Percentiles rank a stretch among this genome's conserved stretches.
Conservation (phyloP, 2,329 filamentous ascomycete genomes). For the Ophiostoma angusticollis region DNA sequence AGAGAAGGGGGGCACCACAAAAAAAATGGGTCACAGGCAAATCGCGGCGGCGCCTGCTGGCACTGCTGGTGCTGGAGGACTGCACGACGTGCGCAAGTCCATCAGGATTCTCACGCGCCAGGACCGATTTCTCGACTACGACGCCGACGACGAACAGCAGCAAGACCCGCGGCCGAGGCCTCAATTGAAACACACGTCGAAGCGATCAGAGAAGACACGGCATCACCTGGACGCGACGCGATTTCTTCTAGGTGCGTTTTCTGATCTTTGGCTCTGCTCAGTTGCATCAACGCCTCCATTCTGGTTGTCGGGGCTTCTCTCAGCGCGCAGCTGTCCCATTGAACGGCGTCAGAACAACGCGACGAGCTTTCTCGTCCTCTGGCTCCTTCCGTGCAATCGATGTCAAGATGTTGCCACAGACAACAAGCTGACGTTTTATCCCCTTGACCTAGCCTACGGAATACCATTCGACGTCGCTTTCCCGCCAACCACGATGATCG, state of each 20-base stretch:
- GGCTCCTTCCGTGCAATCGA: too few relatives aligned
- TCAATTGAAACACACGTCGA: background rate
- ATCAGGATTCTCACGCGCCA: conserved; percentile 7
- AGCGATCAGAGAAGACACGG: too few relatives aligned
- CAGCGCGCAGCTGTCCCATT: too few relatives aligned
- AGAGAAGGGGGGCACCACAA: background rate
- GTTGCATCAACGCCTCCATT: too few relatives aligned
- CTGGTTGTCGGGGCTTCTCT: too few relatives aligned
- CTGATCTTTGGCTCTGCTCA: too few relatives aligned
- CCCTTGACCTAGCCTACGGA: background rate
- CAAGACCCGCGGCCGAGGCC: background rate
- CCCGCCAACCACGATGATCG: conserved; percentile 22
- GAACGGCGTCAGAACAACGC: too few relatives aligned
- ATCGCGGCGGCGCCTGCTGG: conserved; percentile 4
- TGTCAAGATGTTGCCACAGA: too few relatives aligned
- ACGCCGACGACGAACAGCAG: background rate
- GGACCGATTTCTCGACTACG: background rate
- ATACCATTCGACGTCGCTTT: background rate
- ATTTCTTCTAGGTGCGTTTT: too few relatives aligned
- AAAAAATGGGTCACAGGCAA: conserved; percentile 6
- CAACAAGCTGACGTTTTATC: background rate
- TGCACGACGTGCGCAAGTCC: conserved; percentile 8
- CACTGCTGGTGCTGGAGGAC: too few relatives aligned
- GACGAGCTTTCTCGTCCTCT: too few relatives aligned
- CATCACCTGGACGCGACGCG: too few relatives aligned